Evolutionary conservation across 208 protist species (phyloP).

Genomic region (Crithidia bombi): DNA sequence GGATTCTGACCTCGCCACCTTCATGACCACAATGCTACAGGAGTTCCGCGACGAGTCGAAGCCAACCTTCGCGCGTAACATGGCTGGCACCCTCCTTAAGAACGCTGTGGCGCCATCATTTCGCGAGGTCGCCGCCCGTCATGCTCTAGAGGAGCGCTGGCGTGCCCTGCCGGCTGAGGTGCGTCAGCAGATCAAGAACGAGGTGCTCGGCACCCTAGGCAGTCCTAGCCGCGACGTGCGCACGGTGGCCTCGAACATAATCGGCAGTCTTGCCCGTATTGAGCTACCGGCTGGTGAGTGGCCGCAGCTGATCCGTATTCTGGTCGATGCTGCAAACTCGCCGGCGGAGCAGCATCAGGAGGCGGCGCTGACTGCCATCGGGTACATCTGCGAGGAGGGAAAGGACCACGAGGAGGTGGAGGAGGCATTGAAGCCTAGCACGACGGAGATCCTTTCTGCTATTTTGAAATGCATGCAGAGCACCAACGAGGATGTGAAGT

Average conservation of each 20-base stretch:
- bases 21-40: constrained; percentile 82
- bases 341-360: constrained; percentile 83
- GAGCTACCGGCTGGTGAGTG: constrained; percentile 95
- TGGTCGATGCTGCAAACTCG: constrained; percentile 74
- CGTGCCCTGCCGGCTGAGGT: constrained; percentile 54
- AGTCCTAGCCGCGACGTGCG: constrained; percentile 83
- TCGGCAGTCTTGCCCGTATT: constrained; percentile 95
- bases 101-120: constrained; percentile 94
- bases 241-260: constrained; percentile 93
- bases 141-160: constrained; percentile 73
- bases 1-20: constrained; percentile 76
- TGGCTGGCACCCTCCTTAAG: constrained; percentile 95
- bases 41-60: constrained; percentile 94
- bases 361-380: constrained; percentile 94
- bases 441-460: constrained; percentile 90
- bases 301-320: constrained; percentile 89
- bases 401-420: constrained; percentile 73
- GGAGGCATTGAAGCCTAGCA: constrained; percentile 65
- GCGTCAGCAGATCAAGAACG: constrained; percentile 67
- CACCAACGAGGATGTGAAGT: constrained; percentile 77
- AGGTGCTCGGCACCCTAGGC: constrained; percentile 83
- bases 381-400: constrained; percentile 97
- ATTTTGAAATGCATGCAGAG: constrained; percentile 92
- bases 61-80: constrained; percentile 75
- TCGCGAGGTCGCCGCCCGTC: constrained; percentile 72